phyloP scores from a whole-genome alignment of 805 yeast genomes.

The Spathaspora boniae region DNA sequence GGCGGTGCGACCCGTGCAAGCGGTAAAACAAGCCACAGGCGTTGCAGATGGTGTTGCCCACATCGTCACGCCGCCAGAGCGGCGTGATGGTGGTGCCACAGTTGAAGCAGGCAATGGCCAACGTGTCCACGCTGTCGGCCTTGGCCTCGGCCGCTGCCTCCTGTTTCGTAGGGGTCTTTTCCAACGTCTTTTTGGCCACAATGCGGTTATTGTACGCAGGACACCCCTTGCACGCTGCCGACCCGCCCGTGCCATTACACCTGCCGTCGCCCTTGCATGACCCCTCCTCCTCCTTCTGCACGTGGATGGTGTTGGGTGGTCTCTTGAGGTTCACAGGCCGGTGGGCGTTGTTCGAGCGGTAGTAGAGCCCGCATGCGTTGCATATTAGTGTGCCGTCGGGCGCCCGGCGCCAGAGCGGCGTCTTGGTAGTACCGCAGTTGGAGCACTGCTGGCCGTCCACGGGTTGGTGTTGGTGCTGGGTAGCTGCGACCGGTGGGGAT shows the following conservation, averaged over 20 bases:
- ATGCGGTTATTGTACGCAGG: slow-evolving; percentile 78
- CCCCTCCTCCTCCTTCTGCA: slow-evolving; percentile 45
- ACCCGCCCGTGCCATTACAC: slow-evolving; percentile 87
- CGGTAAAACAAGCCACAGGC: slow-evolving; percentile 82
- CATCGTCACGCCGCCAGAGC: slow-evolving; percentile 78
- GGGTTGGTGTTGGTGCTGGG: not conserved
- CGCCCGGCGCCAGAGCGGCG: slow-evolving; percentile 58
- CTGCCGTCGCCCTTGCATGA: slow-evolving; percentile 73
- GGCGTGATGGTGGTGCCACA: slow-evolving; percentile 87
- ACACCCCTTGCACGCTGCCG: slow-evolving; percentile 75
- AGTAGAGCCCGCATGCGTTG: slow-evolving; percentile 59
- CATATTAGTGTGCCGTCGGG: slow-evolving; percentile 55
- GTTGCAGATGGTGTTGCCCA: slow-evolving; percentile 80
- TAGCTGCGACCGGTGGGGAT: not conserved
- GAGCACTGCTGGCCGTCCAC: slow-evolving; percentile 51
- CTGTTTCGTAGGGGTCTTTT: slow-evolving; percentile 6
- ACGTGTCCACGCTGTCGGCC: slow-evolving; percentile 31
- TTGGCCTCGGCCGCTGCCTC: not conserved
- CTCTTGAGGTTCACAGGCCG: slow-evolving; percentile 65
- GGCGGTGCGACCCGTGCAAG: slow-evolving; percentile 74
- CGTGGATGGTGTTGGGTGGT: slow-evolving; percentile 48
- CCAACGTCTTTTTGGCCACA: slow-evolving; percentile 18
- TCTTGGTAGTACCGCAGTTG: slow-evolving; percentile 53
- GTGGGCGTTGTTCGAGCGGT: slow-evolving; percentile 56
- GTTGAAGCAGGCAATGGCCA: slow-evolving; percentile 76